Evolutionary conservation across 2,329 filamentous ascomycete genomes (phyloP).

Genomic region (Tolypocladium amazonense): DNA sequence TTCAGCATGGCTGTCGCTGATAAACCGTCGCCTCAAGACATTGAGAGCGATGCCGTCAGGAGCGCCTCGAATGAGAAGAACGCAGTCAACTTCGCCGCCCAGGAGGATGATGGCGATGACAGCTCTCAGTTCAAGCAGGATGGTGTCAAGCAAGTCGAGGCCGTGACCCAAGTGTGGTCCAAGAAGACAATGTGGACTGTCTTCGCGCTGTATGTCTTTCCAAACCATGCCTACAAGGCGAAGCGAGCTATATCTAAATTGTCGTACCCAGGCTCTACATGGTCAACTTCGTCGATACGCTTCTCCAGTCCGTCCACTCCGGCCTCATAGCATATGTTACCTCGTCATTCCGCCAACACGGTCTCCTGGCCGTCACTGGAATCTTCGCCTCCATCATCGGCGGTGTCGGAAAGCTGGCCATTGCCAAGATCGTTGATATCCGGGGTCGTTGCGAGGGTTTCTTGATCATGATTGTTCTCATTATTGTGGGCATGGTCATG

Average conservation of each 20-base stretch:
- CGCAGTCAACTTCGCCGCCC: background rate
- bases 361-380: constrained; percentile 49
- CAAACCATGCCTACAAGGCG: background rate
- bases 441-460: constrained; percentile 38
- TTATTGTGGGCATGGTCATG: constrained; percentile 46
- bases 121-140: constrained; percentile 20
- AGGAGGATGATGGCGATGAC: constrained; percentile 8
- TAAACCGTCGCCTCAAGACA: background rate
- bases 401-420: constrained; percentile 25
- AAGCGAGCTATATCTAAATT: background rate
- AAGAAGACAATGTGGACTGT: constrained; percentile 24
- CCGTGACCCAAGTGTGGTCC: constrained; percentile 28
- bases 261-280: constrained; percentile 23
- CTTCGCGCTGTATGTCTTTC: constrained; percentile 25
- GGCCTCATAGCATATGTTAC: constrained; percentile 55
- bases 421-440: constrained; percentile 39
- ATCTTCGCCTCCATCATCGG: constrained; percentile 43
- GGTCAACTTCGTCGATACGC: constrained; percentile 25
- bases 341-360: constrained; percentile 53
- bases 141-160: constrained; percentile 27
- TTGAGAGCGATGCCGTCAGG: background rate
- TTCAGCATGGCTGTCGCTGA: background rate
- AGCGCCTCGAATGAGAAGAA: background rate
- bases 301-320: constrained; percentile 26
- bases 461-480: constrained; percentile 28